Base-by-base conservation (phyloP, 2,329 filamentous ascomycete species). In the Ceratocystis smalleyi region DNA sequence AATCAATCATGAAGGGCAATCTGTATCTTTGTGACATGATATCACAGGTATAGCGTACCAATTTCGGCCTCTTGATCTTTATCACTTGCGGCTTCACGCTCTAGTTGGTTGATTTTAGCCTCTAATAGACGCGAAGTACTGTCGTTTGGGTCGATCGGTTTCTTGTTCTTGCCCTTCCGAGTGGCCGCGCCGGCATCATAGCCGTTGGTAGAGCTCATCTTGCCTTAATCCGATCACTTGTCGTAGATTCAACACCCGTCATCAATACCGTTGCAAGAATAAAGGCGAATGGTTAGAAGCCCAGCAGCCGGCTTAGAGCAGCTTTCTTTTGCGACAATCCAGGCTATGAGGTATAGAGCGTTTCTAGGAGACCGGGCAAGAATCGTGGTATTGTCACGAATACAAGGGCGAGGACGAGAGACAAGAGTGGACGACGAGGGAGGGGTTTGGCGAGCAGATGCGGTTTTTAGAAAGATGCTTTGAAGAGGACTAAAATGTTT, bases 51-150 rank as follows among this genome's bases (percentile, higher is more conserved):
- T 61, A 22, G 27, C 85, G 73, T 78, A 95, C 91, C 90, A 73
- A 99, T 96, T 78, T 97, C 94, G 67, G 88, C 84, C 76, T 96
- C 91, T 75, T 96, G 90, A 70, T 95, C 92, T 75, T 95, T 96
- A 73, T 96, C 91, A 66, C 90, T 89, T 10, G 91, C 91, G 61
- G 88, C 89, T 79, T 96, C 91, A 68, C 90, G 88, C 75, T 99
- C 94, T 66, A 99, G 79, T 77, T 97, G 94, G 24, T 91, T 92
- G 72, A 99, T 96, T 72, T 95, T 90, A 67, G 91, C 90, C 68
- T 91, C 87, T 62, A 99, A 83, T 68, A 96, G 82, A 75, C 96
- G 95, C 67, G 90, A 90, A 59, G 91, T 66, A n/a, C 32, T 91
- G 75, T 97, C 94, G 70, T 84, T 89, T 22, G 89, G 88, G 73